Base-by-base conservation (phyloP, 2,329 filamentous ascomycete species). In the Allantophomopsis lycopodina region DNA sequence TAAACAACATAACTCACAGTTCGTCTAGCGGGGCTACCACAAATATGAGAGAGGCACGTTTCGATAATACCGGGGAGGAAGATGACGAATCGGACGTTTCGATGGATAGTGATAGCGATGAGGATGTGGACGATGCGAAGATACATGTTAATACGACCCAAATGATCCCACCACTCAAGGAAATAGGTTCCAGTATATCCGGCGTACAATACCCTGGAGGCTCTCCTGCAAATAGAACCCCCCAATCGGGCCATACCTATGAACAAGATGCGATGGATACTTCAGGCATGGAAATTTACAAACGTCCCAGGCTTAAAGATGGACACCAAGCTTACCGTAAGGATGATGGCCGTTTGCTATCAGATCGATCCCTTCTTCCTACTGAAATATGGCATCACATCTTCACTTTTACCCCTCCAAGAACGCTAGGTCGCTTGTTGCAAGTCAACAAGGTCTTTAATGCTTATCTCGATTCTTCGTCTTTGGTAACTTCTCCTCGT, bases 341-440 rank as follows among this genome's bases (percentile, higher is more conserved):
- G 36, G 32, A 44, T 33, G 41, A 53, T 32, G 44, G 42, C 37
- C 35, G 41, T 31, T 43, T 50, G 31, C 42, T 21, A 30, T 39
- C 45, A 36, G 49, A 55, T 39, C 48, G 40, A 39, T 50, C 47
- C 41, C 45, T 59, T 46, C 63, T 79, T 41, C 71, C 76, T 52
- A 63, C 66, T 48, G 72, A 78, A 59, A 61, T 83, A 51, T 84
- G 80, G 79, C 79, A 84, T 53, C 68, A 71, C 53, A 65, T 84
- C 51, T 83, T 85, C 57, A 70, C 68, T 51, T 77, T 75, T 55
- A 69, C 76, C 56, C 69, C 76, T 43, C 79, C 81, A 42, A 66
- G 60, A 55, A 64, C 69, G 45, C 63, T 86, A 52, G 77, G 77
- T 53, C 69, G 64, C 59, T 65, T 84, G 62, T 65, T 84, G 59